These are phyloP conservation scores for Jatropha curcas DNA, from an alignment of 345 rosid genomes.

Conservation along the genomic window DNA sequence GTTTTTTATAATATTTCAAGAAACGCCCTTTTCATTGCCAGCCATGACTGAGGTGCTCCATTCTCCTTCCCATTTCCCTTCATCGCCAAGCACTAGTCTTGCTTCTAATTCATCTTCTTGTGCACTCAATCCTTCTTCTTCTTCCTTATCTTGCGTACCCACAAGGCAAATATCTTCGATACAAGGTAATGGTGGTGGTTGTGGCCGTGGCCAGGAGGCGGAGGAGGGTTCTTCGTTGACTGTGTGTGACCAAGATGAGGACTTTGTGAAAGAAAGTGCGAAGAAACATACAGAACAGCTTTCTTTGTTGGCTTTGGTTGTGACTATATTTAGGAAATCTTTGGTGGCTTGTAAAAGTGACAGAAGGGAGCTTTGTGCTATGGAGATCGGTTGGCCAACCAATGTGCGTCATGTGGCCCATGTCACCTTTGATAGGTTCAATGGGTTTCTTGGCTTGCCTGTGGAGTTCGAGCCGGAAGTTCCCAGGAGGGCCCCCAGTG, in stretches of 20 bases:
- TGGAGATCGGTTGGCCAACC: conserved; percentile 38
- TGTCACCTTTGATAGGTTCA: conserved; percentile 38
- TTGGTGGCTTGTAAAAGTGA: conserved; percentile 30
- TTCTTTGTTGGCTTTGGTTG: conserved; percentile 31
- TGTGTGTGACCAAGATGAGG: conserved; percentile 26
- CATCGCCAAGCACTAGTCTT: conserved; percentile 41
- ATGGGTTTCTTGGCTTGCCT: conserved; percentile 40
- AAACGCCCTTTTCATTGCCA: conserved; percentile 31
- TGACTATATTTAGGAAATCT: conserved; percentile 31
- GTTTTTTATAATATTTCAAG: conserved; percentile 12
- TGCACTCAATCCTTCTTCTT: conserved; percentile 28
- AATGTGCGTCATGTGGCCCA: conserved; percentile 39
- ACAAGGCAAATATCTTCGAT: conserved; percentile 22
- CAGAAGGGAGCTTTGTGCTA: conserved; percentile 30
- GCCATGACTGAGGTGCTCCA: conserved; percentile 77
- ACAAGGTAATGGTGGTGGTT: background rate
- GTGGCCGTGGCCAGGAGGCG: conserved; percentile 16
- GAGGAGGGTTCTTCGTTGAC: conserved; percentile 24
- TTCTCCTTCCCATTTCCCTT: conserved; percentile 53
- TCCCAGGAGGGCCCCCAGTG: conserved; percentile 36
- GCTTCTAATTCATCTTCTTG: conserved; percentile 19
- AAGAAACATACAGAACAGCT: conserved; percentile 26
- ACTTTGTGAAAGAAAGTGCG: conserved; percentile 13
- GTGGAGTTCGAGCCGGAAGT: conserved; percentile 42
- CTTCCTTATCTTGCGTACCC: conserved; percentile 26